Evolutionary conservation across 345 rosid species (phyloP).

Genomic region (Rhodamnia argentea): DNA sequence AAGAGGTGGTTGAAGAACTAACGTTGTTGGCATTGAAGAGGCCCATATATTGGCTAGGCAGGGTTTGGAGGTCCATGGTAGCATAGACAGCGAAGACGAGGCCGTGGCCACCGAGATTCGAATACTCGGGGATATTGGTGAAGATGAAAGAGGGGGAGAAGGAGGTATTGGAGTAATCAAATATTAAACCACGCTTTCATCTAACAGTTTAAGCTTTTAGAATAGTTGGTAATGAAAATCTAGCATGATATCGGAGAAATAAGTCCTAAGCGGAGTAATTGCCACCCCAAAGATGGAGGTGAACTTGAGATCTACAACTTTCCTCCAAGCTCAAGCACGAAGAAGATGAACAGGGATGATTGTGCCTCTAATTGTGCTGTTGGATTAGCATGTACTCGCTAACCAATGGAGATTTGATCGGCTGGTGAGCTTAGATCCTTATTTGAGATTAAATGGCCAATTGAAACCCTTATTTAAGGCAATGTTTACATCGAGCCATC

Average conservation of each 20-base stretch:
- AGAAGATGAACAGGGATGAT: neutral
- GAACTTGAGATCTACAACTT: neutral
- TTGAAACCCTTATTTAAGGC: too few relatives aligned
- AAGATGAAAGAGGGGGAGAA: slow-evolving; percentile 73
- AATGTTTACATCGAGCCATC: too few relatives aligned
- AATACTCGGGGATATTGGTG: slow-evolving; percentile 48
- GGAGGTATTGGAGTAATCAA: slow-evolving; percentile 7
- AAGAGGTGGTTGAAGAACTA: slow-evolving; percentile 46
- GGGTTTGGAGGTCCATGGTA: slow-evolving; percentile 23
- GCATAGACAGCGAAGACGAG: slow-evolving; percentile 60
- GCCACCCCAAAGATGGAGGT: slow-evolving; percentile 30
- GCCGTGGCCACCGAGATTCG: slow-evolving; percentile 67
- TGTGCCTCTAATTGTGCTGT: too few relatives aligned
- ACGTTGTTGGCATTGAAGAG: slow-evolving; percentile 10
- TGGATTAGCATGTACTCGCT: too few relatives aligned
- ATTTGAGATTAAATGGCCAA: too few relatives aligned
- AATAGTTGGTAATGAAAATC: too few relatives aligned
- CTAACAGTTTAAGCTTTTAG: too few relatives aligned
- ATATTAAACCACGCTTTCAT: too few relatives aligned
- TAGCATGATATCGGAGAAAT: too few relatives aligned
- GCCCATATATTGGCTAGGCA: slow-evolving; percentile 39
- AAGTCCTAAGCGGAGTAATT: too few relatives aligned
- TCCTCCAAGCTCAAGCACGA: neutral
- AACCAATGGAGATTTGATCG: too few relatives aligned
- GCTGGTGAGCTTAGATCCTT: too few relatives aligned